Evolutionary conservation across 306 rosid species (phyloP).

Genomic region (Dryas octopetala): DNA sequence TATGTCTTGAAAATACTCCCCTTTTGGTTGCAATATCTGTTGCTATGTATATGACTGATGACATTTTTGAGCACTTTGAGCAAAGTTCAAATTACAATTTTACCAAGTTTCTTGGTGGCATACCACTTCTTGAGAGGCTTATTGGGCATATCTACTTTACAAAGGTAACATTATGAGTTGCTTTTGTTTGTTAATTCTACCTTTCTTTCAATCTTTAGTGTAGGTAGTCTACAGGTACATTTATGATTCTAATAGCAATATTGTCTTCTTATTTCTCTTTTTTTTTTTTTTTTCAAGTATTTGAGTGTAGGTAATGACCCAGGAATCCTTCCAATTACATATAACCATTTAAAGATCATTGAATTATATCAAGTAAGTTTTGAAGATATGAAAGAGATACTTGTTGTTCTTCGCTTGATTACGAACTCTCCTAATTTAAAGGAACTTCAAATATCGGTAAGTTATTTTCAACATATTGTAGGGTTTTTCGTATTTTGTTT

Average conservation of each 20-base stretch:
- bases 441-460: constrained; percentile 86
- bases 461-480: constrained; percentile 17
- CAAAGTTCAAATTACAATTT: constrained; percentile 69
- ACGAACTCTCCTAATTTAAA: constrained; percentile 73
- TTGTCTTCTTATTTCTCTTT: constrained; percentile 11
- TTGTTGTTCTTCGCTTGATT: constrained; percentile 79
- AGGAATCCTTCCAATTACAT: constrained; percentile 43
- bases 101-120: constrained; percentile 75
- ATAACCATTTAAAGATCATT: constrained; percentile 56
- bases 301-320: constrained; percentile 76
- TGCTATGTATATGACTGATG: constrained; percentile 74
- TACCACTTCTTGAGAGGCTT: constrained; percentile 80
- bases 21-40: constrained; percentile 57
- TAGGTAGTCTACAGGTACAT: constrained; percentile 1
- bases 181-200: constrained; percentile 19
- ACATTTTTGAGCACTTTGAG: constrained; percentile 57
- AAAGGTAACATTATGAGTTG: constrained; percentile 51
- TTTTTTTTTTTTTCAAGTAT: constrained; percentile 50
- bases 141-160: constrained; percentile 80
- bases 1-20: constrained; percentile 72
- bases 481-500: background rate
- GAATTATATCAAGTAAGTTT: constrained; percentile 88
- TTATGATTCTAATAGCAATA: constrained; percentile 11
- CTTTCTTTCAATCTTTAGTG: background rate
- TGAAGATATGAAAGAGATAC: constrained; percentile 87